Conservation (phyloP, 257 asterid genomes). For the Nicotiana sylvestris region DNA sequence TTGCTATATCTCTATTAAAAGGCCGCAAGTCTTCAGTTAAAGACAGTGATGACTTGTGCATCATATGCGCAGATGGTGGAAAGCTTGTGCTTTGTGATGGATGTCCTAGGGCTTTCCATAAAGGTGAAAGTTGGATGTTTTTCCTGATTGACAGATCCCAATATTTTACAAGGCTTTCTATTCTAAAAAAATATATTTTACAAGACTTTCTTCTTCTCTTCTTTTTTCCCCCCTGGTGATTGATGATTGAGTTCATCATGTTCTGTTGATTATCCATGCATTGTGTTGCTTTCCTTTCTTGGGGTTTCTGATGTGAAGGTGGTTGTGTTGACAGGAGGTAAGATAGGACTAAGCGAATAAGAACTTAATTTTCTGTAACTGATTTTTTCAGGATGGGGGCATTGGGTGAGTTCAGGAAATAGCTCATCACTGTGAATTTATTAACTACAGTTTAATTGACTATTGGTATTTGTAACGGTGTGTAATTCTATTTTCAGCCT, state of each 20-base stretch:
- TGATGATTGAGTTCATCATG: conserved; percentile 2
- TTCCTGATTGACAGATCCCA: background rate
- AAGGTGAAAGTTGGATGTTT: conserved; percentile 51
- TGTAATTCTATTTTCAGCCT: background rate
- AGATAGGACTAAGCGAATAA: background rate
- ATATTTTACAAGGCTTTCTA: background rate
- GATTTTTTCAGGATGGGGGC: background rate
- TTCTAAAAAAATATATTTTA: background rate
- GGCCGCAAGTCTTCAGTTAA: conserved; percentile 66
- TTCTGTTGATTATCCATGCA: background rate
- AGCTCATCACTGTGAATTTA: background rate
- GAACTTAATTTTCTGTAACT: background rate
- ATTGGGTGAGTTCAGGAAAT: background rate
- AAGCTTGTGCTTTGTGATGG: conserved; percentile 97
- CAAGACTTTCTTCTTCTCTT: conserved; percentile 7
- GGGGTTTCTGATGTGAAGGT: background rate
- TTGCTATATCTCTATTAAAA: conserved; percentile 71
- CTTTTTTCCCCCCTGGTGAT: background rate
- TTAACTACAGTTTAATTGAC: background rate
- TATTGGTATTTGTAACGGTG: background rate
- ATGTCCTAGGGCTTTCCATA: conserved; percentile 98
- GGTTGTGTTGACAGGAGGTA: background rate
- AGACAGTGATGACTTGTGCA: conserved; percentile 91
- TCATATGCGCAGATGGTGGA: conserved; percentile 99
- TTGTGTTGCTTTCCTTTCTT: background rate